Conservation (phyloP, 495 filamentous ascomycete genomes). For the Penicillium daleae region DNA sequence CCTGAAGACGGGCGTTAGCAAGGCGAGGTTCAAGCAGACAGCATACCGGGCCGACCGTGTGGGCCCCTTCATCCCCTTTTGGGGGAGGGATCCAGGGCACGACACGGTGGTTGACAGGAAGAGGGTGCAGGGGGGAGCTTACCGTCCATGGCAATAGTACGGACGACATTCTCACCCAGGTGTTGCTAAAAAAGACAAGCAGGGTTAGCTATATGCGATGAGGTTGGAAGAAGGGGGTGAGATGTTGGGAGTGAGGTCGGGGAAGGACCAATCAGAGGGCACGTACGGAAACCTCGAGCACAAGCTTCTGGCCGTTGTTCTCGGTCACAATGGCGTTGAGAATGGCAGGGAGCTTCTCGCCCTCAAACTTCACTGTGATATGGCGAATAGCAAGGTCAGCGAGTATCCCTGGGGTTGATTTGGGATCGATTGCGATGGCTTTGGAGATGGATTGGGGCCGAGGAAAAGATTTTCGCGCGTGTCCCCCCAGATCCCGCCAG, state of each 20-base stretch:
- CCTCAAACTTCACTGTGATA: conserved; percentile 85
- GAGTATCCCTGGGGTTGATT: conserved; percentile 30
- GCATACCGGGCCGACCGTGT: conserved; percentile 23
- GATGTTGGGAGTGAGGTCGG: conserved; percentile 17
- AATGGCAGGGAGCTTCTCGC: conserved; percentile 92
- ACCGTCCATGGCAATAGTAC: conserved; percentile 99
- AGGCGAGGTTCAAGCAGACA: neutral
- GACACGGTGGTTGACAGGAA: conserved; percentile 31
- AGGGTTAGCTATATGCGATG: conserved; percentile 29
- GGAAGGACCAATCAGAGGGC: conserved; percentile 28
- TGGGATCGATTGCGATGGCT: conserved; percentile 43
- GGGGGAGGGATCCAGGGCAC: conserved; percentile 19
- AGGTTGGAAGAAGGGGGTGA: conserved; percentile 13
- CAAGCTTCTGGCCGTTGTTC: conserved; percentile 92
- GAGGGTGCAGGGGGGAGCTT: conserved; percentile 44
- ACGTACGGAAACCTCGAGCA: conserved; percentile 95
- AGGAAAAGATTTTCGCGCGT: conserved; percentile 53
- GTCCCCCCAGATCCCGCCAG: conserved; percentile 27
- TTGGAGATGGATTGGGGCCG: conserved; percentile 39
- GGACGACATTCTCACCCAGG: conserved; percentile 98
- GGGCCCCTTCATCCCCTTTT: conserved; percentile 27
- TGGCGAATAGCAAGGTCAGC: conserved; percentile 46
- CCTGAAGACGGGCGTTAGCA: conserved; percentile 51
- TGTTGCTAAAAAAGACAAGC: conserved; percentile 72
- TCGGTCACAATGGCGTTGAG: conserved; percentile 92